These are phyloP conservation scores for Letharia columbiana DNA, from an alignment of 495 filamentous ascomycete genomes.

Conservation along the genomic window DNA sequence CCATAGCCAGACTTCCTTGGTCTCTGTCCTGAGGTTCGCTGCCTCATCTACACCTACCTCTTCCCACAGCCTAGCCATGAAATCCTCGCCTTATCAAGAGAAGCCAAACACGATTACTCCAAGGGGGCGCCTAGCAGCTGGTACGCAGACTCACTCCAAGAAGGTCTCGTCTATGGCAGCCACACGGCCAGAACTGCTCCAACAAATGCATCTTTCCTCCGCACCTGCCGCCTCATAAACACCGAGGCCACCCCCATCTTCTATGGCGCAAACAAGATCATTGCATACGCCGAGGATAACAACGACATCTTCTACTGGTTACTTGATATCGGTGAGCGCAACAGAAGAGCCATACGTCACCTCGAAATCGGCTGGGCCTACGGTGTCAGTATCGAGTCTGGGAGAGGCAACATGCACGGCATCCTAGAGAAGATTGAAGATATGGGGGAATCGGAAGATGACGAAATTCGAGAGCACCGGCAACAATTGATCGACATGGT, in stretches of 20 bases:
- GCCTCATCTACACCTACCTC: slow-evolving; percentile 36
- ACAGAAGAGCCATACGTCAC: slow-evolving; percentile 11
- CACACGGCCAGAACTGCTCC: slow-evolving; percentile 10
- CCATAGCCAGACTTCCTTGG: slow-evolving; percentile 27
- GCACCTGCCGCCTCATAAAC: slow-evolving; percentile 29
- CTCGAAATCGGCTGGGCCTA: slow-evolving; percentile 15
- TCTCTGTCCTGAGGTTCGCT: slow-evolving; percentile 37
- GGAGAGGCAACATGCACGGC: slow-evolving; percentile 6
- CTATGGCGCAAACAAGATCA: slow-evolving; percentile 29
- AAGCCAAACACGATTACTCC: slow-evolving; percentile 9
- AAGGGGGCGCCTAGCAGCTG: slow-evolving; percentile 9
- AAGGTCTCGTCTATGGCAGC: slow-evolving; percentile 12
- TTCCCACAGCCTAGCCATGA: slow-evolving; percentile 26
- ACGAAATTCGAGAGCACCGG: slow-evolving; percentile 7
- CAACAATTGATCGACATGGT: slow-evolving; percentile 6
- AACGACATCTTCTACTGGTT: slow-evolving; percentile 21
- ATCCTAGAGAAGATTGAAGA: slow-evolving; percentile 7
- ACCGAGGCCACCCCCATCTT: slow-evolving; percentile 29
- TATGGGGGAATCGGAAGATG: slow-evolving; percentile 10
- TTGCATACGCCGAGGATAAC: slow-evolving; percentile 21
- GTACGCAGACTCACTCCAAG: slow-evolving; percentile 13
- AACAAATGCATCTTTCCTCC: slow-evolving; percentile 27
- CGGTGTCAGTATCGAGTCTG: slow-evolving; percentile 12
- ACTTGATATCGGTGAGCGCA: slow-evolving; percentile 16
- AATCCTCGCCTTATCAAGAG: slow-evolving; percentile 19